Conservation (phyloP, 345 rosid species). For the Lagerstroemia speciosa region DNA sequence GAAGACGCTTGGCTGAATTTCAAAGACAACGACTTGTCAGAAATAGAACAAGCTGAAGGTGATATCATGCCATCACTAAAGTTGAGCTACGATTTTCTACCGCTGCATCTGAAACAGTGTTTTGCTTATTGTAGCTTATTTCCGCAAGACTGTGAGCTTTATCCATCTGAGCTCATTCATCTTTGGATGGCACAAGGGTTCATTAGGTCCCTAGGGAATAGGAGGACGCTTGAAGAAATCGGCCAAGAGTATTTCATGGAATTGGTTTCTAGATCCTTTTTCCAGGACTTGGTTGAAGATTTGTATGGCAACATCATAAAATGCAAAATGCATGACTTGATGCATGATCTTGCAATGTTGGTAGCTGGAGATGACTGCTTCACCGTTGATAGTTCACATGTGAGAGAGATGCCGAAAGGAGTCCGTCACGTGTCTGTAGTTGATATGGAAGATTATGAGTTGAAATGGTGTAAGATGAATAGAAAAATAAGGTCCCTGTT, state of each 20-base stretch:
- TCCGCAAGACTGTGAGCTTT: constrained; percentile 12
- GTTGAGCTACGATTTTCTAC: constrained; percentile 15
- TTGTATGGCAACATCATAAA: accelerated
- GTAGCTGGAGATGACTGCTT: no score
- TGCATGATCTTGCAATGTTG: no score
- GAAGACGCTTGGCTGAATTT: constrained; percentile 9
- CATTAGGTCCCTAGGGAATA: background rate
- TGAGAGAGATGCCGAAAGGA: no score
- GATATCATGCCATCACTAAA: constrained; percentile 10
- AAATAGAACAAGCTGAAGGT: background rate
- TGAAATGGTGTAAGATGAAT: no score
- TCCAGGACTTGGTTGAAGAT: constrained; percentile 7
- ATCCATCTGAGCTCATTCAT: background rate
- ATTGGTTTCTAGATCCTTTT: constrained; percentile 9
- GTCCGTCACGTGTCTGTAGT: no score
- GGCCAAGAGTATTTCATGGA: background rate
- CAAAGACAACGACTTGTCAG: background rate
- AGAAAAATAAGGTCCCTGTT: no score
- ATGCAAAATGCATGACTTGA: constrained; percentile 21
- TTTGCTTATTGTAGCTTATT: constrained; percentile 18
- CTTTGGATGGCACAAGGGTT: constrained; percentile 19
- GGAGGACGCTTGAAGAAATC: background rate
- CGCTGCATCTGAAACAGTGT: constrained; percentile 14
- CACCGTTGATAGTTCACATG: no score
- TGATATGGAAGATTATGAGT: no score